Evolutionary conservation across 2,329 filamentous ascomycete genomes (phyloP).

Genomic region (Fusarium siculi): DNA sequence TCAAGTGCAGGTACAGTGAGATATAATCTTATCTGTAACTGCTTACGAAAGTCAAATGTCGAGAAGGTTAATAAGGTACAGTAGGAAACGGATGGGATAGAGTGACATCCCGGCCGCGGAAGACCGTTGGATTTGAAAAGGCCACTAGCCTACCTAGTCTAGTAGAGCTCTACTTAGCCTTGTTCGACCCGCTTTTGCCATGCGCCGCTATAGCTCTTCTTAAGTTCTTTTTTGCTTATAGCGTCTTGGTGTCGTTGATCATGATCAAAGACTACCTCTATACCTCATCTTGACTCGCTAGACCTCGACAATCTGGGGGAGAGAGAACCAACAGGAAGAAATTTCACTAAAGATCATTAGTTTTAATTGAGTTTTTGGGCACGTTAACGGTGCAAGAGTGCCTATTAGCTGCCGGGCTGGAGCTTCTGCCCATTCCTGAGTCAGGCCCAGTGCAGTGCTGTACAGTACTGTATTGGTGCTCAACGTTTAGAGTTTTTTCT

Average conservation of each 20-base stretch:
- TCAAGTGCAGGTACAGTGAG: background rate
- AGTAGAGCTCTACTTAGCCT: background rate
- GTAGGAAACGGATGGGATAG: background rate
- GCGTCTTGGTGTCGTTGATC: conserved; percentile 5
- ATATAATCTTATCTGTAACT: background rate
- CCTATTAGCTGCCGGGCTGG: background rate
- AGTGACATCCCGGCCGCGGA: conserved; percentile 23
- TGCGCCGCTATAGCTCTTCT: background rate
- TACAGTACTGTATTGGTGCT: background rate
- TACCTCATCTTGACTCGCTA: conserved; percentile 10
- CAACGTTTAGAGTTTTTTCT: conserved; percentile 14
- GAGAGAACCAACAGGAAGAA: background rate
- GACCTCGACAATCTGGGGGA: conserved; percentile 7
- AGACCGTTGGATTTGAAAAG: conserved; percentile 11
- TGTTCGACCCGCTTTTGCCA: conserved; percentile 27
- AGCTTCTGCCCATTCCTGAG: conserved; percentile 30
- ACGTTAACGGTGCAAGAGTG: background rate
- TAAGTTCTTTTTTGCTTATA: background rate
- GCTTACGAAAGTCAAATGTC: background rate
- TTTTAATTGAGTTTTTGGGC: conserved; percentile 15
- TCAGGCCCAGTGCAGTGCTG: conserved; percentile 3
- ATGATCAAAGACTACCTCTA: background rate
- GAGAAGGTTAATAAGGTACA: background rate
- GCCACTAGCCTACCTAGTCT: background rate
- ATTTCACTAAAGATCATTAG: background rate